A percentile compares a stretch with the other conserved stretches of the same genome.
phyloP scores from a whole-genome alignment of 2,329 filamentous ascomycete genomes.

The Penicillium italicum region DNA sequence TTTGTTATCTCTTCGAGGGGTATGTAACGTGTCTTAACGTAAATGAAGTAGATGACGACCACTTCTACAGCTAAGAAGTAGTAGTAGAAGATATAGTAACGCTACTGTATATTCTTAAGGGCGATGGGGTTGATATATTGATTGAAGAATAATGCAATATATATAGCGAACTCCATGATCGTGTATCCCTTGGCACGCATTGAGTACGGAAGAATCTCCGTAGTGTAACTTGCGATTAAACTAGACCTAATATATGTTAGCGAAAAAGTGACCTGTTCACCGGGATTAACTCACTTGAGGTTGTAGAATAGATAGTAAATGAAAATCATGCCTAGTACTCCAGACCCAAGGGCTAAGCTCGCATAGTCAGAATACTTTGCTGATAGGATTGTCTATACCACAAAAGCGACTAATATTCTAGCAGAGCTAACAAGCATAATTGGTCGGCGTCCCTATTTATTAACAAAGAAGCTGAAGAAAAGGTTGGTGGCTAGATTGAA shows the following conservation, averaged over 20 bases:
- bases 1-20: constrained; percentile 39
- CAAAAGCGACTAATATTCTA: constrained; percentile 46
- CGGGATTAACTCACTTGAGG: background rate
- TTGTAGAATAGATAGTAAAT: constrained; percentile 44
- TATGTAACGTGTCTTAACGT: constrained; percentile 33
- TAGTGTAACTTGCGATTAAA: constrained; percentile 41
- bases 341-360: constrained; percentile 33
- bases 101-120: constrained; percentile 33
- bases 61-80: constrained; percentile 33
- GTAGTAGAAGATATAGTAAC: constrained; percentile 41
- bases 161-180: constrained; percentile 35
- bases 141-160: constrained; percentile 36
- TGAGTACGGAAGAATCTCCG: constrained; percentile 50
- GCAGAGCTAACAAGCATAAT: constrained; percentile 43
- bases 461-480: constrained; percentile 39
- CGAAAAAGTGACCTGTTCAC: background rate
- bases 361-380: constrained; percentile 33
- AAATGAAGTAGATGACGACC: constrained; percentile 36
- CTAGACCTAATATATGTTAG: constrained; percentile 11
- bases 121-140: constrained; percentile 36
- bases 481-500: constrained; percentile 40
- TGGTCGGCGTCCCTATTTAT: constrained; percentile 42
- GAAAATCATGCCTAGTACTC: constrained; percentile 44
- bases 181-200: constrained; percentile 49
- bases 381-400: constrained; percentile 43